Evolutionary conservation across 176 grass and related monocot genomes (phyloP).

Genomic region (Oryza meridionalis): DNA sequence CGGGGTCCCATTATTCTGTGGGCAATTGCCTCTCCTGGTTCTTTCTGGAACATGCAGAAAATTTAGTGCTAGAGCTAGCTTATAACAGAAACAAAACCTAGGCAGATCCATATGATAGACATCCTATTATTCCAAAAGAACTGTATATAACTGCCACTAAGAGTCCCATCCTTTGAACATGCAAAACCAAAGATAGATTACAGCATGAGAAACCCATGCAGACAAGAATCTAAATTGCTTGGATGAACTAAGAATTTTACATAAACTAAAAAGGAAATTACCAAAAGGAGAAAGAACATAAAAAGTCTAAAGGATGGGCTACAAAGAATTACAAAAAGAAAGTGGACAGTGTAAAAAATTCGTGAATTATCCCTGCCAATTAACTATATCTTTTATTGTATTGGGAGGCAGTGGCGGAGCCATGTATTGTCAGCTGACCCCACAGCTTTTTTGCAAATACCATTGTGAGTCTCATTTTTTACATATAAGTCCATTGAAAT

Average conservation of each 20-base stretch:
- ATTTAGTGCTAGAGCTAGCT: slow-evolving; percentile 8
- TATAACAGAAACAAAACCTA: slow-evolving; percentile 20
- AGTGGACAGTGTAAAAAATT: not conserved
- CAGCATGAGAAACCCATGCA: not conserved
- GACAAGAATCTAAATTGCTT: not conserved
- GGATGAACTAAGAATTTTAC: not conserved
- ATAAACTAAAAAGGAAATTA: slow-evolving; percentile 7
- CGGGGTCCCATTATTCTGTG: slow-evolving; percentile 77
- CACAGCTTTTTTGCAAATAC: too few species aligned
- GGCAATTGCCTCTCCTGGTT: slow-evolving; percentile 59
- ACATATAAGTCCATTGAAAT: too few species aligned
- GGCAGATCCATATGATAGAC: not conserved
- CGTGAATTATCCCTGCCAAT: not conserved
- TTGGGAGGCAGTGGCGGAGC: not conserved
- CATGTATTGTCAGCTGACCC: too few species aligned
- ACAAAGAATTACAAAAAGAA: not conserved
- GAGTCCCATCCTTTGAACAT: not conserved
- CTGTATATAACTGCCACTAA: not conserved
- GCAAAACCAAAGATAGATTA: not conserved
- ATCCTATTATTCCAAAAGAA: not conserved
- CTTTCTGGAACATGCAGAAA: slow-evolving; percentile 58
- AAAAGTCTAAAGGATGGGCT: not conserved
- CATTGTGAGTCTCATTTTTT: too few species aligned
- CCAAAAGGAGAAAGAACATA: not conserved
- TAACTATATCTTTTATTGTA: slow-evolving; percentile 5